Evolutionary conservation across 1,139 yeast species (phyloP), one percentile per base, ranked within the genome.

Genomic region (Kodamaea plutei): DNA sequence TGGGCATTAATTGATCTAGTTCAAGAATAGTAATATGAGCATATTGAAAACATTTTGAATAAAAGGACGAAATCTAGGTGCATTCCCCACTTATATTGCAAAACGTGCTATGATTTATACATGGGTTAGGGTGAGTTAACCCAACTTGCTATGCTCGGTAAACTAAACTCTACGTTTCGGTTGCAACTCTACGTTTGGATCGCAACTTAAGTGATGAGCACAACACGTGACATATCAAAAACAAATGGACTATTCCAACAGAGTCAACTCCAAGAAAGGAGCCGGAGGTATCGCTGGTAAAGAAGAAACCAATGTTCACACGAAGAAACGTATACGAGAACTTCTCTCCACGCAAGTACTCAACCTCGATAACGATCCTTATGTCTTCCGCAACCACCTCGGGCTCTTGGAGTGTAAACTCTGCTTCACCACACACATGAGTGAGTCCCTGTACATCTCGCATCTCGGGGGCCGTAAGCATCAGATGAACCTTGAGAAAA

Each of bases 381-480:
- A 84, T 54, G 83, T 84, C 11, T 73, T 77, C 54, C 70, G 76
- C 42, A 84, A 83, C 50, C 87, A 81, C 46, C 56, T 79, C 13
- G 95, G 95, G 2, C 58, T 76, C 28, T 61, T 80, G 18, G 95
- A 85, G 49, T 87, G 96, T 52, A 67, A 73, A 26, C 62, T 85
- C 19, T 87, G 96, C 50, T 56, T 78, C 19, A 85, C 95, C 1
- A 70, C 83, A 1, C 95, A 85, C 54, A 64, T 71, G 16, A 74
- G 78, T 19, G 89, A 82, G 38, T 73, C 84, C n/a, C 79, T 88
- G 6, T 87, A 84, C 48, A 62, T 85, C 11, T 70, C 88, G 2
- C 96, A 87, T 47, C 69, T 88, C 4, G 83, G 85, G 28, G 95
- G 95, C 3, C 68, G 73, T 38, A 81, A 80, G 52, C 96, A 87